Evolutionary conservation across 2,329 filamentous ascomycete genomes (phyloP).

Genomic region (Fusarium burgessii): DNA sequence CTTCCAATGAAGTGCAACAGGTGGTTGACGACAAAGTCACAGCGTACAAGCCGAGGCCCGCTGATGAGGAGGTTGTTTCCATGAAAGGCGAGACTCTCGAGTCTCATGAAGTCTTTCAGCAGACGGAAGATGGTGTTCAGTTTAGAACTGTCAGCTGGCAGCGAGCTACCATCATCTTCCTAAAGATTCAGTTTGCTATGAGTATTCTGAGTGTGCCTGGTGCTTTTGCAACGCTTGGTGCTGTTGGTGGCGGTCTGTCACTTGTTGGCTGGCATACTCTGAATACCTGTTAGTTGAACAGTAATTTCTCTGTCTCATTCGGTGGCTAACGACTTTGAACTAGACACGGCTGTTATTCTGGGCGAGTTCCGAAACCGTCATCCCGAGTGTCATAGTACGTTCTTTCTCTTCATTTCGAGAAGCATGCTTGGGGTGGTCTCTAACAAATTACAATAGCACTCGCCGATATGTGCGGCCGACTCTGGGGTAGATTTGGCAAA

Average conservation of each 20-base stretch:
- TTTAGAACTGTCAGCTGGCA: slow-evolving; percentile 54
- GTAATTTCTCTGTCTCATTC: no score
- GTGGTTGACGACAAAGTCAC: background rate
- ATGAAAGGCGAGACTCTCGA: background rate
- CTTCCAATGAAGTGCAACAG: background rate
- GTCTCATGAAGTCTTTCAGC: slow-evolving; percentile 45
- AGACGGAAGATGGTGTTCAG: slow-evolving; percentile 44
- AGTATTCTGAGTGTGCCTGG: slow-evolving; percentile 36
- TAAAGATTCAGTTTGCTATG: slow-evolving; percentile 49
- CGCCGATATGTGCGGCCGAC: slow-evolving; percentile 4
- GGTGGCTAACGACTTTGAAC: background rate
- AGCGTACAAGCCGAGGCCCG: background rate
- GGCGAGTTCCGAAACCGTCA: slow-evolving; percentile 7
- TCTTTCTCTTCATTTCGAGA: accelerated
- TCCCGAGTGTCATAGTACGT: background rate
- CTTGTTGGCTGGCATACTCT: slow-evolving; percentile 5
- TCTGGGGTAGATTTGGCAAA: background rate
- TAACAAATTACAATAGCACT: background rate
- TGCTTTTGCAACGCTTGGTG: slow-evolving; percentile 45
- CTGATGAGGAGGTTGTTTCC: background rate
- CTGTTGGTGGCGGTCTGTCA: background rate
- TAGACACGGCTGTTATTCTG: background rate
- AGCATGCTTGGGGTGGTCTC: accelerated
- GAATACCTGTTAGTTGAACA: background rate
- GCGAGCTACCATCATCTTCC: slow-evolving; percentile 55